These are phyloP conservation scores for Teunomyces kruisii DNA, from an alignment of 805 yeast genomes.

Conservation along the genomic window DNA sequence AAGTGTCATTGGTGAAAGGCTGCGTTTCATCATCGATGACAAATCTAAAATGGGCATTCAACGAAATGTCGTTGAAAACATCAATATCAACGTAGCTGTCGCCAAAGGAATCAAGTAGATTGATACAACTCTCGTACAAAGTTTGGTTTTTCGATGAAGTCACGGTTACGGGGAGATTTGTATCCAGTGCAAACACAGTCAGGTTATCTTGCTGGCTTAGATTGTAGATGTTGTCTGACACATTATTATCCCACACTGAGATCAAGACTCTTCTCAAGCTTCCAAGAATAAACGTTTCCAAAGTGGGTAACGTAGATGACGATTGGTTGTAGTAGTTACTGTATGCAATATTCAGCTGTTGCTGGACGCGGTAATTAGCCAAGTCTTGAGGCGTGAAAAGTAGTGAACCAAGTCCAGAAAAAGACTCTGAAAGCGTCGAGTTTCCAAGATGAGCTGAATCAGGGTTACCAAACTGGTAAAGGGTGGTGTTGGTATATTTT, in stretches of 20 bases:
- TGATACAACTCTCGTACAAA: background rate
- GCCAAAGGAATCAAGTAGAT: background rate
- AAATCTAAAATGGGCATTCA: constrained; percentile 24
- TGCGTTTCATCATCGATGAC: constrained; percentile 31
- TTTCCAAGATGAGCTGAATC: constrained; percentile 21
- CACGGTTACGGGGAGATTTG: constrained; percentile 2
- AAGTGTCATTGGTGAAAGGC: constrained; percentile 39
- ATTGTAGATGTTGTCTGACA: constrained; percentile 21
- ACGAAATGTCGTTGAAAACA: constrained; percentile 13
- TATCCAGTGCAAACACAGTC: constrained; percentile 13
- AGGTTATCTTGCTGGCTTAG: constrained; percentile 20
- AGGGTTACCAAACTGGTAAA: background rate
- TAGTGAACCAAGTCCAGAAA: constrained; percentile 16
- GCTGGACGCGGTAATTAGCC: constrained; percentile 7
- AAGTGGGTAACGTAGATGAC: constrained; percentile 24
- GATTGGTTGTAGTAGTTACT: constrained; percentile 22
- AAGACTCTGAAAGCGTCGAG: constrained; percentile 25
- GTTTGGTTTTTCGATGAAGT: constrained; percentile 3
- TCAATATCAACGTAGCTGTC: background rate
- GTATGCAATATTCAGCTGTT: background rate
- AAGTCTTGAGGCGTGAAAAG: constrained; percentile 31
- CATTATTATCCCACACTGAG: constrained; percentile 22
- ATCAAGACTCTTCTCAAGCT: constrained; percentile 30
- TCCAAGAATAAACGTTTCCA: constrained; percentile 23
- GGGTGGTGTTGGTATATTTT: background rate